Base-by-base conservation (phyloP, 257 asterid genomes). In the Sherardia arvensis region DNA sequence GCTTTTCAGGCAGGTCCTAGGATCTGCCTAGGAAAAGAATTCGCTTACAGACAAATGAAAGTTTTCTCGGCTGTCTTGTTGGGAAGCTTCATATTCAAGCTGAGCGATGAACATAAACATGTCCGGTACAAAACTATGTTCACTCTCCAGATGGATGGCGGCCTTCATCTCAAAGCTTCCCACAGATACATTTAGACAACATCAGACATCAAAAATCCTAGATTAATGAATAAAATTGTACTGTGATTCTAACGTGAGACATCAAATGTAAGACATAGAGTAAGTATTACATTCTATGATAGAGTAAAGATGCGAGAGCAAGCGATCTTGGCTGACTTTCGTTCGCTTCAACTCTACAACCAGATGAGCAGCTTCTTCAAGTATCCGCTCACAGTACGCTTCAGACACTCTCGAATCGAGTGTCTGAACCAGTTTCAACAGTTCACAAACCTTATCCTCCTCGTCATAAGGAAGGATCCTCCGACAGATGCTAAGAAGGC, bases 371-470 rank as follows among this genome's bases (percentile, higher is more conserved):
- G 88, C 96, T 81, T 91, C 98, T 83, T 86, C 96, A 43, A 96
- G 83, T 69, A 91, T 88, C 75, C 83, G 96, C 80, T 91, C 98
- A 66, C 96, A 88, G 79, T 88, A 91, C 30, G 90, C 95, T 67
- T 91, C 98, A 14, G 95, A 93, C 34, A 91, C 98, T 27, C 96
- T 80, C 0, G 90, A 94, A 66, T 88, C 98, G 18, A 91, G 95
- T 80, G 88, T 91, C 69, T 86, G 91, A 62, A 88, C 96, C n/a
- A 88, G 51, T 15, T 43, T 81, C 72, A 91, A 72, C 62, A 88
- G 85, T 66, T 88, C 94, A 66, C 88, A 96, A 18, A 92, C 95
- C 68, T 86, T 71, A 74, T 80, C 83, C 79, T 88, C 95, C 75
- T 91, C 86, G 69, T 91, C 86, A 71, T 91, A 88, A 1, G 95